A percentile compares a stretch with the other conserved stretches of the same genome.
These are phyloP conservation scores for Funneliformis mosseae DNA, from an alignment of 192 early-diverging fungal genomes.

Conservation along the genomic window DNA sequence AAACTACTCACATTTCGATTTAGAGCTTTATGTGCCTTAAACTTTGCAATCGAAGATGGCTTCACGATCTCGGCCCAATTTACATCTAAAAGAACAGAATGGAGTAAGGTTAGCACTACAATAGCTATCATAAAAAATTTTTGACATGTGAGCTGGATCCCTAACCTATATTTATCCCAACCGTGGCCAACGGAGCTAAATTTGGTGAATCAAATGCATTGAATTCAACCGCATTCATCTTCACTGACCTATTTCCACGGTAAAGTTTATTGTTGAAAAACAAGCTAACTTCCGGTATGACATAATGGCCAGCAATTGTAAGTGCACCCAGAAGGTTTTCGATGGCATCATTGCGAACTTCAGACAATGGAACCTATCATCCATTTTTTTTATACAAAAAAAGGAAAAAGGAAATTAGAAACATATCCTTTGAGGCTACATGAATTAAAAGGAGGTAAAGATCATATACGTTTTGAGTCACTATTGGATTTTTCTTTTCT, in stretches of 20 bases:
- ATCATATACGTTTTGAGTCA: neutral
- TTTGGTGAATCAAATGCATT: conserved; percentile 90
- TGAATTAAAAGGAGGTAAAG: neutral
- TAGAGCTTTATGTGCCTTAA: conserved; percentile 83
- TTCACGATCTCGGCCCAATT: conserved; percentile 86
- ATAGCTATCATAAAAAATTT: neutral
- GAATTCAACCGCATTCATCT: conserved; percentile 79
- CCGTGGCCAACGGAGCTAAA: conserved; percentile 83
- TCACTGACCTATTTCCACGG: conserved; percentile 86
- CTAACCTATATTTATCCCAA: conserved; percentile 92
- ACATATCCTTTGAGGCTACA: neutral
- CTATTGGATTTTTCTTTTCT: neutral
- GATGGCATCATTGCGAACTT: conserved; percentile 96
- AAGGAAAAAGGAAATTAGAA: neutral
- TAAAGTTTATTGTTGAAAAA: conserved; percentile 95
- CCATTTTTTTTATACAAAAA: neutral
- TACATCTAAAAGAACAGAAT: conserved; percentile 62
- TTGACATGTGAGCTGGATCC: neutral
- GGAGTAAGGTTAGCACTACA: neutral
- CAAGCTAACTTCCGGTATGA: conserved; percentile 92
- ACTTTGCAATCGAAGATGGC: conserved; percentile 82
- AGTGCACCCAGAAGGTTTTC: conserved; percentile 96
- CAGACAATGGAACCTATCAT: conserved; percentile 81
- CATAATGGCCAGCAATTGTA: conserved; percentile 97
- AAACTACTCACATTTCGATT: conserved; percentile 86